Percentiles rank a stretch among this genome's conserved stretches.
phyloP scores from a whole-genome alignment of 192 early-diverging fungal species.

The Coemansia nantahalensis region DNA sequence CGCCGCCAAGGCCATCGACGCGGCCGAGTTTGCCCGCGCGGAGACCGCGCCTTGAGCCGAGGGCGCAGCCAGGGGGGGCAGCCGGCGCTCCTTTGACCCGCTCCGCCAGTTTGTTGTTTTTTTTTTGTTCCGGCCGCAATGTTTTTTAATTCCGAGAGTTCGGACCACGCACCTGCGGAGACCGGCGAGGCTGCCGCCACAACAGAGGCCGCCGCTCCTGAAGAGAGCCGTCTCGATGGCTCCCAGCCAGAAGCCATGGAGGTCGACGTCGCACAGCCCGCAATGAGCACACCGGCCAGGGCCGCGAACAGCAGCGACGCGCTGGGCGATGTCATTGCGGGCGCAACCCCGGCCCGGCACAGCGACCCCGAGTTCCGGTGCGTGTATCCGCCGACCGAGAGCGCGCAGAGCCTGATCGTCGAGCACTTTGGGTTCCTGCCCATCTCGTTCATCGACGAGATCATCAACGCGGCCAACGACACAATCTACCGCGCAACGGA shows the following conservation, averaged over 20 bases:
- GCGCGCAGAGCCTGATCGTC: constrained; percentile 54
- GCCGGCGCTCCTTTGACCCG: not conserved
- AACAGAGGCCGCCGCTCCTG: not conserved
- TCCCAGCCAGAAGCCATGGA: not conserved
- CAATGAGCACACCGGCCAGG: not conserved
- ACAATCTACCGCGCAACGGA: constrained; percentile 68
- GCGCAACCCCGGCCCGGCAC: constrained; percentile 40
- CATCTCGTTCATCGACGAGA: constrained; percentile 77
- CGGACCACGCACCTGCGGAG: too few relatives aligned
- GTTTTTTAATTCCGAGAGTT: too few relatives aligned
- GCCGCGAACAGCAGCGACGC: not conserved
- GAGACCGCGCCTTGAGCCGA: constrained; percentile 10
- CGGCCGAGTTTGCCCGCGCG: constrained; percentile 24
- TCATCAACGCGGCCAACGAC: constrained; percentile 74
- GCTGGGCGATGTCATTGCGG: constrained; percentile 28
- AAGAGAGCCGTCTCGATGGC: not conserved
- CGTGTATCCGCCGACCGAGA: constrained; percentile 49
- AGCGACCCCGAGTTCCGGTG: constrained; percentile 31
- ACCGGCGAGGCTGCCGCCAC: not conserved
- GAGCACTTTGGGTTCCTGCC: constrained; percentile 83
- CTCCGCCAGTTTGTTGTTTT: not conserved
- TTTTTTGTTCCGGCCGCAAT: too few relatives aligned
- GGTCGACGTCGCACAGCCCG: not conserved
- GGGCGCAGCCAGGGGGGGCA: not conserved
- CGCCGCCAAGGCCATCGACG: constrained; percentile 27